Evolutionary conservation across 2,329 filamentous ascomycete species (phyloP), one percentile per base, ranked within the genome.

Genomic region (Leptodontidium sp.): DNA sequence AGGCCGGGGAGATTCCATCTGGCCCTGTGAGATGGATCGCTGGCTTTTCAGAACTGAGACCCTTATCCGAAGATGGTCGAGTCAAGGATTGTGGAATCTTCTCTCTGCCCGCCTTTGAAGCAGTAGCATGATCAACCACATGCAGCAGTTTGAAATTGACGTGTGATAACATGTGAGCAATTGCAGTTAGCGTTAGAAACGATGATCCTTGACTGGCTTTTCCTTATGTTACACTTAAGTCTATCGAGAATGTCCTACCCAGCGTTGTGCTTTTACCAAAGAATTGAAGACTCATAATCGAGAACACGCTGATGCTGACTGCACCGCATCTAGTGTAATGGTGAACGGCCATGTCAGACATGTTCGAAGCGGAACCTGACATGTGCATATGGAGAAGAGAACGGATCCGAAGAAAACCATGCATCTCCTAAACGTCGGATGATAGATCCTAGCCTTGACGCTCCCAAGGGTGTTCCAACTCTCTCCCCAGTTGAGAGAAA

Each of bases 281-380:
- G 38, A 40, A 40, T 40, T 40, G 38, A 40, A 40, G 38, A 47
- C 38, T 47, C 45, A 47, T n/a, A 14, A 47, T n/a, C 21, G n/a
- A 49, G 11, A 17, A 4, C 3, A 29, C 11, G 24, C 21, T 49
- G 24, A 47, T 52, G 49, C 43, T 45, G 58, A 61, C 58, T n/a
- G 24, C n/a, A 8, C 59, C 15, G 17, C 7, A 24, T 58, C 15
- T 49, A 75, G 71, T 72, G 71, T 50, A 72, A 74, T 72, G 74
- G 74, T 11, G 26, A 82, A 58, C 82, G 81, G 63, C 87, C 87
- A 47, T 90, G 88, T 78, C 83, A 83, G 68, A 86, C 85, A 29
- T 90, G 88, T 78, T 79, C 81, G 55, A 89, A 87, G 79, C 84
- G 86, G 77, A 80, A 75, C 24, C 76, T 84, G 66, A 75, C 72